Conservation (phyloP, 768 basidiomycete genomes). For the Collybia nuda region DNA sequence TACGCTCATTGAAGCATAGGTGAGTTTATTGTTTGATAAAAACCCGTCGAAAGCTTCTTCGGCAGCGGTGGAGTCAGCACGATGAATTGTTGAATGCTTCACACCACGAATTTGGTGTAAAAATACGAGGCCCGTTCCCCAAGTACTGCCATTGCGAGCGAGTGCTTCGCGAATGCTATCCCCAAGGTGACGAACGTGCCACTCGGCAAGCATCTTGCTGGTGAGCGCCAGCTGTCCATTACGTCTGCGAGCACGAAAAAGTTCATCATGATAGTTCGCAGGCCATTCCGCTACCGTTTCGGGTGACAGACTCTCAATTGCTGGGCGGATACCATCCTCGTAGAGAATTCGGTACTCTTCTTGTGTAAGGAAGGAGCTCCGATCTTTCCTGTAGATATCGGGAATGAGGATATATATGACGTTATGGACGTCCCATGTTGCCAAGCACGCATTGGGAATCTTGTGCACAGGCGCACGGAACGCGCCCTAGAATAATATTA, state of each 20-base stretch:
- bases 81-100: conserved; percentile 20
- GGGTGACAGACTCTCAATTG: conserved; percentile 8
- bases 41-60: neutral
- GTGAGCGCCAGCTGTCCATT: conserved; percentile 15
- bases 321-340: conserved; percentile 22
- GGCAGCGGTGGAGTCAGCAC: neutral
- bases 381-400: conserved; percentile 5
- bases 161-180: conserved; percentile 13
- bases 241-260: conserved; percentile 15
- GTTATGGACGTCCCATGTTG: conserved; percentile 14
- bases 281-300: conserved; percentile 21
- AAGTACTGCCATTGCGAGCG: conserved; percentile 3
- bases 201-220: conserved; percentile 14
- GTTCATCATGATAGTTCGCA: conserved; percentile 15
- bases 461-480: conserved; percentile 15
- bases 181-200: conserved; percentile 7
- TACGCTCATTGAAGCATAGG: neutral
- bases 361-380: conserved; percentile 3
- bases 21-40: neutral
- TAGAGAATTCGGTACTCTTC: conserved; percentile 16
- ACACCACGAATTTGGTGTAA: conserved; percentile 26
- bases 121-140: conserved; percentile 20
- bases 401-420: conserved; percentile 26
- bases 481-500: neutral
- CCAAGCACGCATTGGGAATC: conserved; percentile 27